Percentiles rank a stretch among this genome's conserved stretches.
Evolutionary conservation across 306 rosid species (phyloP).

Genomic region (Macrotyloma uniflorum): DNA sequence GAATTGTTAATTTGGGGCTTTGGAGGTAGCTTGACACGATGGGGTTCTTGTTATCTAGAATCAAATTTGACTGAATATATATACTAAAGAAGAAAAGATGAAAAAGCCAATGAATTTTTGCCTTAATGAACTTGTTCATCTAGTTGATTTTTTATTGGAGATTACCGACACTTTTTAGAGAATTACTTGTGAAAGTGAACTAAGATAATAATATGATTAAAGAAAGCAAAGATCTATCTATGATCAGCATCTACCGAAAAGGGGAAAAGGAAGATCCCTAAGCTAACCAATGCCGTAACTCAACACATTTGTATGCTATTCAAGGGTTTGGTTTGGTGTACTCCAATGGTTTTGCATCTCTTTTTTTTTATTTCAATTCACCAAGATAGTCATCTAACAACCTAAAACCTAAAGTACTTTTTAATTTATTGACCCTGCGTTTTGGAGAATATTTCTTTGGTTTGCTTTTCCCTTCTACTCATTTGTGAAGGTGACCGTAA

Average conservation of each 20-base stretch:
- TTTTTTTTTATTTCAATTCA: not conserved
- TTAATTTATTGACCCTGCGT: not conserved
- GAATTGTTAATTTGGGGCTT: slow-evolving; percentile 9
- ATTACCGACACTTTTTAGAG: not conserved
- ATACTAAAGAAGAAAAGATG: slow-evolving; percentile 23
- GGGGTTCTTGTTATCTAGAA: not conserved
- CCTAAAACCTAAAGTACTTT: not conserved
- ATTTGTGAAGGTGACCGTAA: too few relatives aligned
- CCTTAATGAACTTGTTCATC: slow-evolving; percentile 29
- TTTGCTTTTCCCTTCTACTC: too few relatives aligned
- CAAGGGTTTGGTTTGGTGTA: not conserved
- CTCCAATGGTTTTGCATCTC: not conserved
- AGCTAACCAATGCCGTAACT: not conserved
- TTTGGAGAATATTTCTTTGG: not conserved
- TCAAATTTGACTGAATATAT: slow-evolving; percentile 26
- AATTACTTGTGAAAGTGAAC: not conserved
- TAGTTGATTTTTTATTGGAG: slow-evolving; percentile 21
- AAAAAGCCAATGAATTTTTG: slow-evolving; percentile 2
- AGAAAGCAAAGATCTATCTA: not conserved
- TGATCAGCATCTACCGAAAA: not conserved
- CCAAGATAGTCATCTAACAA: not conserved
- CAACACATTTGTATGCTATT: not conserved
- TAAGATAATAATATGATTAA: not conserved
- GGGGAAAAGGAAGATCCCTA: not conserved
- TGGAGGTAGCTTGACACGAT: slow-evolving; percentile 10